Conservation (phyloP, 495 filamentous ascomycete species). For the Penicillium longicatenatum region DNA sequence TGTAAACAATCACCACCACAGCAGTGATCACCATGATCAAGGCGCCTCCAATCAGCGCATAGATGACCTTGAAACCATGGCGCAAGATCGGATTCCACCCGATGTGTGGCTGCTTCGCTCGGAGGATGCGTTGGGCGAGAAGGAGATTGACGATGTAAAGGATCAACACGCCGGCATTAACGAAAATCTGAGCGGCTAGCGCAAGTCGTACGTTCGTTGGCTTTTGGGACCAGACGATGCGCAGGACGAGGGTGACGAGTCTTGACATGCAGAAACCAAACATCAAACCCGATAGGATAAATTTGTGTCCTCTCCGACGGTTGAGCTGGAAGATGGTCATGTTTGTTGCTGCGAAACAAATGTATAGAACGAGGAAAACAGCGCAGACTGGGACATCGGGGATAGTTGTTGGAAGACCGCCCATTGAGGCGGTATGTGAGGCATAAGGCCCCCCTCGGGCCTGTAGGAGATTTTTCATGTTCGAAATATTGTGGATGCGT, state of each 20-base stretch:
- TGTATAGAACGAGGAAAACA: constrained; percentile 67
- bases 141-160: constrained; percentile 83
- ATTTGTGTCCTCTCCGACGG: constrained; percentile 59
- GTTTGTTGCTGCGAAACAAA: constrained; percentile 58
- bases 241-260: constrained; percentile 62
- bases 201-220: constrained; percentile 52
- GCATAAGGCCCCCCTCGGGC: constrained; percentile 40
- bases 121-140: constrained; percentile 74
- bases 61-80: constrained; percentile 56
- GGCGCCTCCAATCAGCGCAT: constrained; percentile 59
- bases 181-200: constrained; percentile 74
- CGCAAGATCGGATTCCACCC: constrained; percentile 63
- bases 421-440: constrained; percentile 52
- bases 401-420: constrained; percentile 54
- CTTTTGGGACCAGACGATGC: constrained; percentile 54
- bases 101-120: constrained; percentile 68
- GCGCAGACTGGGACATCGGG: constrained; percentile 67
- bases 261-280: constrained; percentile 83
- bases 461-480: neutral
- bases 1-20: constrained; percentile 67
- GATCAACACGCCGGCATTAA: constrained; percentile 73
- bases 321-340: constrained; percentile 69
- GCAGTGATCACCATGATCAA: constrained; percentile 70
- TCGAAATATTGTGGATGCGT: neutral
- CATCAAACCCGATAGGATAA: constrained; percentile 65